Conservation (phyloP, 495 filamentous ascomycete species). For the Friedmanniomyces simplex region DNA sequence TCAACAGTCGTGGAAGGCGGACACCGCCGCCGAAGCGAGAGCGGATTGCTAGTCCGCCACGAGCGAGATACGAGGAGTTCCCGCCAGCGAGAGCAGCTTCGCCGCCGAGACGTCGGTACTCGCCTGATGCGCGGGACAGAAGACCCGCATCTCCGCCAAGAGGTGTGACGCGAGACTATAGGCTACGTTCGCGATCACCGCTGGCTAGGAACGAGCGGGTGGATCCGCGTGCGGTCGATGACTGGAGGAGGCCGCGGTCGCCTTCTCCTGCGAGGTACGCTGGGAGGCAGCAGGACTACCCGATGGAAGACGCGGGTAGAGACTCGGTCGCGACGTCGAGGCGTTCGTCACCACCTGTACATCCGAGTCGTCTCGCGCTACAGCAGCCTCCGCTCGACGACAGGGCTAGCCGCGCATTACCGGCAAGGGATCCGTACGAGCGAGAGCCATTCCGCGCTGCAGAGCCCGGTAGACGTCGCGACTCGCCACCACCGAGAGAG, state of each 20-base stretch:
- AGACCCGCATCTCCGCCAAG: conserved; percentile 14
- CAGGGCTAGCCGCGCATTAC: conserved; percentile 21
- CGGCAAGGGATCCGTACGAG: conserved; percentile 20
- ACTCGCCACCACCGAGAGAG: conserved; percentile 14
- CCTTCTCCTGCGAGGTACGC: conserved; percentile 23
- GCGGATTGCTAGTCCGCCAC: conserved; percentile 24
- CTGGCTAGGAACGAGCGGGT: conserved; percentile 22
- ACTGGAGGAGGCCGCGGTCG: conserved; percentile 28
- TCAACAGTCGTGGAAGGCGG: conserved; percentile 25
- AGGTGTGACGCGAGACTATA: conserved; percentile 15
- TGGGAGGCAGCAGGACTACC: conserved; percentile 11
- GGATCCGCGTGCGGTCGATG: conserved; percentile 25
- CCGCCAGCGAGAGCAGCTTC: neutral
- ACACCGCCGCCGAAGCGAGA: conserved; percentile 31
- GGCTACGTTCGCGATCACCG: conserved; percentile 33
- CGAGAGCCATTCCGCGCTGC: conserved; percentile 16
- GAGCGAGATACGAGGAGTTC: conserved; percentile 27
- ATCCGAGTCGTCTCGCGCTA: conserved; percentile 28
- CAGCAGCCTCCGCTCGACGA: conserved; percentile 4
- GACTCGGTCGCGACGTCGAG: conserved; percentile 30
- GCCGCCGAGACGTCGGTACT: conserved; percentile 18
- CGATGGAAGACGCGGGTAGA: conserved; percentile 24
- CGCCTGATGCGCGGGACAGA: conserved; percentile 24
- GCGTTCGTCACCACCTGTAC: conserved; percentile 33
- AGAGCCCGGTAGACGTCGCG: conserved; percentile 5